Base-by-base conservation (phyloP, 2,329 filamentous ascomycete species). In the Cladosporium sp. region DNA sequence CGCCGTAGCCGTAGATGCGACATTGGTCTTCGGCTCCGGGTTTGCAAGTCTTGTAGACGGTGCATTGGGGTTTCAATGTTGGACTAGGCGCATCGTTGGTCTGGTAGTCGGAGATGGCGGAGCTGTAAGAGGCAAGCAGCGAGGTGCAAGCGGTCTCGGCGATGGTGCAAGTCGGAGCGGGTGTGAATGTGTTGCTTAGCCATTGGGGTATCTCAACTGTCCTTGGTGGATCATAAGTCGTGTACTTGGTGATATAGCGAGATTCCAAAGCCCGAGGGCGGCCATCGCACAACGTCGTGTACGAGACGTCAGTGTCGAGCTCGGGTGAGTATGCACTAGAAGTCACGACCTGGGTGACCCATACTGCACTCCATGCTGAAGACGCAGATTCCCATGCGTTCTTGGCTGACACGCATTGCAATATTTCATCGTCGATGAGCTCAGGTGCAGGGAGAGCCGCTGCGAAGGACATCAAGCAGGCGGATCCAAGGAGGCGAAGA, bases 281-380 rank as follows among this genome's bases (percentile, higher is more conserved):
- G 16, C 62, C 62, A 23, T 64, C 62, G 10, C 62, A 64, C 2
- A 64, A n/a, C 0, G 54, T 59, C 1, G 62, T 58, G 36, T 46
- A 58, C 3, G 23, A 13, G 7, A 58, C 56, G 2, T 58, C 8
- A 5, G 25, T n/a, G 3, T 25, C 23, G 28, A 58, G 21, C 34
- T 28, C 34, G 7, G 34, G 30, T n/a, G 5, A 18, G 14, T 39
- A 23, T 10, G 32, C 54, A 14, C n/a, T 58, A 16, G 54, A 36
- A n/a, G 21, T 16, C 21, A 58, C 2, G n/a, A 16, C 18, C 54
- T 36, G 1, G 18, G 54, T 57, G 30, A 36, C 21, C 10, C 16
- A 18, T 14, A 21, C 53, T 4, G 18, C 28, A 14, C 16, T 46
- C 49, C 48, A 56, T 8, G 18, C 11, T 3, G 34, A 36, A 4